A percentile compares a stretch with the other conserved stretches of the same genome.
These are phyloP conservation scores for Xylariales sp. DNA, from an alignment of 2,329 filamentous ascomycete species.

Conservation along the genomic window DNA sequence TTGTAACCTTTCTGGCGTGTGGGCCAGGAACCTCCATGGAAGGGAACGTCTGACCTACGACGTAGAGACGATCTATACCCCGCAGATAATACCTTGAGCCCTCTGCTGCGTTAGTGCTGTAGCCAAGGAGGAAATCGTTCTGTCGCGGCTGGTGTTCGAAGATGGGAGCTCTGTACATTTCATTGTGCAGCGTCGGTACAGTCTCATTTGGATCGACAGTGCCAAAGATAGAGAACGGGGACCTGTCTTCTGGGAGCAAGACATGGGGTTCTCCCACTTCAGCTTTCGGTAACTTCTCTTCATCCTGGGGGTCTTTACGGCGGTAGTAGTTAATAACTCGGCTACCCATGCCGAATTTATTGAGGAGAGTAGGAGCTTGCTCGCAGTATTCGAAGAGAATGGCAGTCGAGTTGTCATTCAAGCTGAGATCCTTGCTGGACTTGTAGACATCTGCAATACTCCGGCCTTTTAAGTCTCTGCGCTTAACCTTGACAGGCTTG, in stretches of 20 bases:
- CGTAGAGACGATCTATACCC: slow-evolving; percentile 85
- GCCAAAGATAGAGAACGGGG: slow-evolving; percentile 92
- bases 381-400: slow-evolving; percentile 94
- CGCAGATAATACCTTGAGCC: slow-evolving; percentile 79
- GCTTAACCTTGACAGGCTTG: slow-evolving; percentile 67
- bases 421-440: slow-evolving; percentile 74
- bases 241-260: slow-evolving; percentile 88
- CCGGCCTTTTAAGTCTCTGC: slow-evolving; percentile 77
- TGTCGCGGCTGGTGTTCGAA: slow-evolving; percentile 77
- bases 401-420: slow-evolving; percentile 84
- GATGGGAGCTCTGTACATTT: slow-evolving; percentile 91
- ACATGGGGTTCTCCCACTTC: slow-evolving; percentile 88
- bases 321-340: slow-evolving; percentile 96
- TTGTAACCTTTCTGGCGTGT: slow-evolving; percentile 91
- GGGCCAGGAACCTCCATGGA: slow-evolving; percentile 89
- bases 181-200: slow-evolving; percentile 86
- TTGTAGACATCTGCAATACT: slow-evolving; percentile 74
- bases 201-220: slow-evolving; percentile 88
- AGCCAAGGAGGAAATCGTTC: slow-evolving; percentile 83
- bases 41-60: slow-evolving; percentile 90
- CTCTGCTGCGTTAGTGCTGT: slow-evolving; percentile 73
- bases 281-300: slow-evolving; percentile 73
- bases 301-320: slow-evolving; percentile 67
- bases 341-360: slow-evolving; percentile 96
- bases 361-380: slow-evolving; percentile 84